Evolutionary conservation across 208 protist species (phyloP), one percentile per base, ranked within the genome.

Genomic region (Jaenimonas drosophilae): DNA sequence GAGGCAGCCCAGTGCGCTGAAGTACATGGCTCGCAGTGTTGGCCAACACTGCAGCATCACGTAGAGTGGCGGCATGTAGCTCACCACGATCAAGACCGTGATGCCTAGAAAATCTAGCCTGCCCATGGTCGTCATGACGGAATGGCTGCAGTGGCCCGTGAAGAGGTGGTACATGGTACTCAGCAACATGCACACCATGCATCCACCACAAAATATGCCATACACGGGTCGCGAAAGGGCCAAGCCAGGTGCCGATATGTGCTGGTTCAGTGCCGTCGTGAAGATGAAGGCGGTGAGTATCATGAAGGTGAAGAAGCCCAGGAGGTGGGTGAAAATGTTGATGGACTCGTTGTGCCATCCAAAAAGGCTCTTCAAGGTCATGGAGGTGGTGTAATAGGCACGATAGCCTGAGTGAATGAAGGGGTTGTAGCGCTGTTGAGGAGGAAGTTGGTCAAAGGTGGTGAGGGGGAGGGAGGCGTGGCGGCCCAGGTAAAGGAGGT

Each of bases 341-440:
- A 88, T 46, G 16, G 81, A 81, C 48, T 94, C 86, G 59, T 94
- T 94, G 64, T 94, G 86, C 59, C 82, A 54, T 14, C 59, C 48
- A 38, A 88, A 64, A 1, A 91, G 38, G 28, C 83, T 91, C 3
- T 52, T 46, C 14, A 91, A n/a, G 29, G 65, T 76, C 61, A 63
- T 58, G 14, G 17, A 19, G 0, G 70, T 75, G 0, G 59, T 68
- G 56, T 91, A 91, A 50, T 76, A 70, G 34, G 65, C 64, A 12
- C 83, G 66, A 63, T 91, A 91, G 24, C 74, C 65, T 0, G 46
- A 51, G 1, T 61, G 47, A 25, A 91, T 79, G 60, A 67, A 79
- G 4, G 30, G 1, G 57, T 81, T 81, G 37, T 76, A 64, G 16
- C 37, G 27, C 23, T 74, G 57, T 60, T 74, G 79, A 32, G 24